Evolutionary conservation across 192 early-diverging fungal genomes (phyloP).

Genomic region (Oehlia diaphana): DNA sequence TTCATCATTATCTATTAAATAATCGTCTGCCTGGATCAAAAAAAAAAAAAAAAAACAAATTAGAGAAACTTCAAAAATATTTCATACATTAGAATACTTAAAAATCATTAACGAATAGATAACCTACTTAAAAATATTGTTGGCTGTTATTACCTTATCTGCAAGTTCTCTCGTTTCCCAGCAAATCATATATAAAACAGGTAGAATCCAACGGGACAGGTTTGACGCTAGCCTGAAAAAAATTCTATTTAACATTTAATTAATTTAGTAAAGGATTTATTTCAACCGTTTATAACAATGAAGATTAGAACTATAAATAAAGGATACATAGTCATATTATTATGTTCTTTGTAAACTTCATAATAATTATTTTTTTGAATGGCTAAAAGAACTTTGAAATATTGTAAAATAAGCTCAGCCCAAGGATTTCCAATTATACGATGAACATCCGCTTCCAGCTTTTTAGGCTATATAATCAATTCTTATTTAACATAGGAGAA

Average conservation of each 20-base stretch:
- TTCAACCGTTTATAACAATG: background rate
- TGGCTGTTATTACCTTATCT: constrained; percentile 39
- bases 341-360: constrained; percentile 49
- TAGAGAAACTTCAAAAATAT: constrained; percentile 6
- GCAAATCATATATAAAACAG: constrained; percentile 60
- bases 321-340: constrained; percentile 42
- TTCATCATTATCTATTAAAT: constrained; percentile 37
- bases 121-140: too few species aligned
- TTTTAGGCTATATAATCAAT: background rate
- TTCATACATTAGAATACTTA: background rate
- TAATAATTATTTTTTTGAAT: constrained; percentile 35
- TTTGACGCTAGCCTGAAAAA: constrained; percentile 52
- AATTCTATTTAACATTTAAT: constrained; percentile 34
- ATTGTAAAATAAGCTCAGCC: constrained; percentile 45
- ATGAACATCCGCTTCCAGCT: background rate
- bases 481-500: too few species aligned
- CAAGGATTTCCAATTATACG: constrained; percentile 36
- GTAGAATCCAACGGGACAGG: constrained; percentile 60
- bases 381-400: constrained; percentile 40
- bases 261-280: background rate
- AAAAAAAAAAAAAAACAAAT: constrained; percentile 10
- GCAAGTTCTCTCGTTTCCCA: constrained; percentile 56
- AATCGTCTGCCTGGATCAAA: constrained; percentile 52
- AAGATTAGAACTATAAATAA: background rate
- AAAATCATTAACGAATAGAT: background rate